phyloP scores from a whole-genome alignment of 2,329 filamentous ascomycete species.

The Neospermospora avenae region DNA sequence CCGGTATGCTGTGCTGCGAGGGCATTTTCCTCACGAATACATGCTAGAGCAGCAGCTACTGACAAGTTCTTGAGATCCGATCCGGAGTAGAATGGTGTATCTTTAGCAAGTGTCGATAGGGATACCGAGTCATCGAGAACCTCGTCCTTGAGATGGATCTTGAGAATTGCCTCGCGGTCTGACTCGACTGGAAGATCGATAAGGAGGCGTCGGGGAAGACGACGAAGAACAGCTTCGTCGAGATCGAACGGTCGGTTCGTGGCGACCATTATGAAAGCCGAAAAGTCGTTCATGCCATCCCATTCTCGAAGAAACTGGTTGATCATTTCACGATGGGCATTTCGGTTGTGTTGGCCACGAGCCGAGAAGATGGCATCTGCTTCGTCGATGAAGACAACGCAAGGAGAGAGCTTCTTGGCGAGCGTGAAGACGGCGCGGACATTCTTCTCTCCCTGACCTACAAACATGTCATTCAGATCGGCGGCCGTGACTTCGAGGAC shows the following conservation, averaged over 20 bases:
- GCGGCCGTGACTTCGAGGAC: slow-evolving; percentile 88
- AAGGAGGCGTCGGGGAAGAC: slow-evolving; percentile 68
- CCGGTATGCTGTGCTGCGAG: slow-evolving; percentile 38
- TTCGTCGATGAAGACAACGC: slow-evolving; percentile 96
- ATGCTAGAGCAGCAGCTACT: slow-evolving; percentile 75
- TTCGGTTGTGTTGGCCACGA: slow-evolving; percentile 63
- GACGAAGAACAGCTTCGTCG: slow-evolving; percentile 80
- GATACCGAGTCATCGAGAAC: slow-evolving; percentile 57
- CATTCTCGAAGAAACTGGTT: slow-evolving; percentile 97
- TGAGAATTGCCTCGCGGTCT: slow-evolving; percentile 66
- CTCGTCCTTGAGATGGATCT: slow-evolving; percentile 70
- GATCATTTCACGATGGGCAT: slow-evolving; percentile 77
- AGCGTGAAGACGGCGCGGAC: slow-evolving; percentile 87
- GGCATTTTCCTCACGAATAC: slow-evolving; percentile 70
- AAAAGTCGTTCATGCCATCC: slow-evolving; percentile 81
- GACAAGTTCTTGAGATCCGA: slow-evolving; percentile 81
- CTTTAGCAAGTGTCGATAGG: slow-evolving; percentile 58
- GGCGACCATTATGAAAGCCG: slow-evolving; percentile 96
- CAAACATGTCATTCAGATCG: slow-evolving; percentile 93
- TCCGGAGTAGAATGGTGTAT: slow-evolving; percentile 75
- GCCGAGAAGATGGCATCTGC: slow-evolving; percentile 88
- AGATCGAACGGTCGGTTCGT: slow-evolving; percentile 95
- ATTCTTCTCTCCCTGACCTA: slow-evolving; percentile 95
- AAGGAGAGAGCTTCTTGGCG: slow-evolving; percentile 85
- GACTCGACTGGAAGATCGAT: slow-evolving; percentile 67